Conservation (phyloP, 805 yeast species). For the Torulaspora franciscae region DNA sequence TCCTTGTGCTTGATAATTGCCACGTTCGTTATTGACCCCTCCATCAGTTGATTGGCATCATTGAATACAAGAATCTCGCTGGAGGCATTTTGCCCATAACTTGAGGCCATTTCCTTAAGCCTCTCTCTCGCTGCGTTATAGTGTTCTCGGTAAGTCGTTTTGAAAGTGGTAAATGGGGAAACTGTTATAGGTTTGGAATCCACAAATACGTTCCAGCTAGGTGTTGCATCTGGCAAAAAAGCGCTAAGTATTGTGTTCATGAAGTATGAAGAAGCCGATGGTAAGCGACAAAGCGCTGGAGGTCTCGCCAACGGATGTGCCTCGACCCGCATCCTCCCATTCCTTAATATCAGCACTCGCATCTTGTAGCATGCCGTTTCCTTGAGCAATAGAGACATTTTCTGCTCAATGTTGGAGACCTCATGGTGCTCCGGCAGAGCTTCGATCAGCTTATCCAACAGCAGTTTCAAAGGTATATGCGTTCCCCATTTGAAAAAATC, state of each 20-base stretch:
- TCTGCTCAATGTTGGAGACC: slow-evolving; percentile 8
- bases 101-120: slow-evolving; percentile 31
- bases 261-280: slow-evolving; percentile 22
- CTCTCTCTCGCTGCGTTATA: slow-evolving; percentile 61
- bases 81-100: slow-evolving; percentile 33
- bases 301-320: slow-evolving; percentile 34
- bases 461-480: slow-evolving; percentile 39
- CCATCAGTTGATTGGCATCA: slow-evolving; percentile 56
- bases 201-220: slow-evolving; percentile 56
- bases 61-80: slow-evolving; percentile 72
- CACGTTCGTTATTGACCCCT: slow-evolving; percentile 77
- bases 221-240: slow-evolving; percentile 24
- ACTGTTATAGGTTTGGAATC: slow-evolving; percentile 50
- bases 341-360: slow-evolving; percentile 41
- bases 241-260: slow-evolving; percentile 27
- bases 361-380: slow-evolving; percentile 42
- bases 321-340: slow-evolving; percentile 38
- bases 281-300: slow-evolving; percentile 9
- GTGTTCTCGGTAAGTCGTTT: slow-evolving; percentile 67
- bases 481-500: slow-evolving; percentile 49
- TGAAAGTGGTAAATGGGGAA: slow-evolving; percentile 80
- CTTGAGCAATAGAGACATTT: slow-evolving; percentile 24
- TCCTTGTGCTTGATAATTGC: slow-evolving; percentile 45
- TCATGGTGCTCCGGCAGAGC: slow-evolving; percentile 23
- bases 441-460: slow-evolving; percentile 42